Percentiles rank a stretch among this genome's conserved stretches.
These are phyloP conservation scores for Podospora bellae-mahoneyi DNA, from an alignment of 495 filamentous ascomycete genomes.

Conservation along the genomic window DNA sequence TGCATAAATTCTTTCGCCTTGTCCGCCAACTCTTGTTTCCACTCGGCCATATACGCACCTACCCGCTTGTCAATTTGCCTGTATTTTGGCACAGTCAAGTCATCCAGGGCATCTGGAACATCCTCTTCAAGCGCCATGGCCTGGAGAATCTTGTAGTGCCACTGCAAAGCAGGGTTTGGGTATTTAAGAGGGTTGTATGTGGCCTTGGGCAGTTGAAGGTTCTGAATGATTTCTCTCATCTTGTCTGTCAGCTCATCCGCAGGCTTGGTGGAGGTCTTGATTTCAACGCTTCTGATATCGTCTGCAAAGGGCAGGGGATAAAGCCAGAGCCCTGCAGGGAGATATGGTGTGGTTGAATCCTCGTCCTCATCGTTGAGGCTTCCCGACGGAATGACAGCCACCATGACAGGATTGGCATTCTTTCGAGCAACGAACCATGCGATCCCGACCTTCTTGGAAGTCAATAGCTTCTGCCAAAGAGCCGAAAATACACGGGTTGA, in stretches of 20 bases:
- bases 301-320: conserved; percentile 86
- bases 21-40: conserved; percentile 63
- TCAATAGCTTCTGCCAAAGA: conserved; percentile 79
- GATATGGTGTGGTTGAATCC: conserved; percentile 59
- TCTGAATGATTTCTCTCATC: conserved; percentile 78
- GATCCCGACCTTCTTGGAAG: conserved; percentile 71
- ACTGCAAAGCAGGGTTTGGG: conserved; percentile 92
- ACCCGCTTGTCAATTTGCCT: conserved; percentile 78
- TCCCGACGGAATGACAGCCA: conserved; percentile 73
- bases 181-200: conserved; percentile 81
- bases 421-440: conserved; percentile 85
- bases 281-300: conserved; percentile 70
- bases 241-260: conserved; percentile 69
- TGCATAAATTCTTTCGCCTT: conserved; percentile 39
- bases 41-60: conserved; percentile 71
- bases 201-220: conserved; percentile 85
- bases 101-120: conserved; percentile 71
- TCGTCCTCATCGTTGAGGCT: conserved; percentile 64
- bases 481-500: conserved; percentile 91
- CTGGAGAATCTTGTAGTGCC: conserved; percentile 96
- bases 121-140: conserved; percentile 91
- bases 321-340: conserved; percentile 87
- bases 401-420: conserved; percentile 73
- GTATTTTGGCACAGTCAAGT: conserved; percentile 82
- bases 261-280: conserved; percentile 49